Conservation (phyloP, 106 monocot species). For the Ottelia alismoides region DNA sequence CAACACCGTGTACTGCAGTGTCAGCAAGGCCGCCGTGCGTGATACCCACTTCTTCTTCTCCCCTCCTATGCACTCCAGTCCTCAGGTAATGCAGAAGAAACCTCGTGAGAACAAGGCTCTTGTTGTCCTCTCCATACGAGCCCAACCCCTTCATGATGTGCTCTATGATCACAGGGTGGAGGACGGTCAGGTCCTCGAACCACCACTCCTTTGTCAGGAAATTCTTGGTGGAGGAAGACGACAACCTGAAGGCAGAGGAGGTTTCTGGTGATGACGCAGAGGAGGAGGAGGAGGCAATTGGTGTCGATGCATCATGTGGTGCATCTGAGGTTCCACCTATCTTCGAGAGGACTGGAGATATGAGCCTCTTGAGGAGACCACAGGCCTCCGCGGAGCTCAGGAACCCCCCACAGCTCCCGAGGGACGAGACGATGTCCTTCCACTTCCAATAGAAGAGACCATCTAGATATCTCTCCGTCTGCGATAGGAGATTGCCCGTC, state of each 20-base stretch:
- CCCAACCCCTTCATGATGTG: conserved; percentile 33
- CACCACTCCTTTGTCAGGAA: conserved; percentile 53
- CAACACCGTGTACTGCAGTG: conserved; percentile 70
- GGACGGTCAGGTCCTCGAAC: conserved; percentile 44
- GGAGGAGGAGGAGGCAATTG: conserved; percentile 24
- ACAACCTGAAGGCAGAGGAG: conserved; percentile 15
- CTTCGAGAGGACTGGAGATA: conserved; percentile 39
- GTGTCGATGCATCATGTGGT: conserved; percentile 3
- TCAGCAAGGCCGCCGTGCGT: conserved; percentile 51
- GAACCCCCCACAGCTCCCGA: conserved; percentile 42
- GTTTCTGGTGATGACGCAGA: conserved; percentile 48
- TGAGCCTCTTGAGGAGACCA: conserved; percentile 41
- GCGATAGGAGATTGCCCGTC: conserved; percentile 32
- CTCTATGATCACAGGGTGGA: conserved; percentile 33
- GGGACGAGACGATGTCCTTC: conserved; percentile 36
- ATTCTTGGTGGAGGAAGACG: conserved; percentile 18
- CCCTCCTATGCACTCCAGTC: conserved; percentile 7
- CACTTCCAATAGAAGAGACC: conserved; percentile 64
- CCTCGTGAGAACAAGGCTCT: conserved; percentile 43
- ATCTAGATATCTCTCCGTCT: conserved; percentile 42
- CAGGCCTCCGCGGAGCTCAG: conserved; percentile 28
- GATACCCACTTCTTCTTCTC: background rate
- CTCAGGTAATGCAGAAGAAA: conserved; percentile 65
- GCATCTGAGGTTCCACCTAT: conserved; percentile 37
- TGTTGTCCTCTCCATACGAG: conserved; percentile 45